Evolutionary conservation across 2,329 filamentous ascomycete species (phyloP), one percentile per base, ranked within the genome.

Genomic region (Fusarium pseudonygamai): DNA sequence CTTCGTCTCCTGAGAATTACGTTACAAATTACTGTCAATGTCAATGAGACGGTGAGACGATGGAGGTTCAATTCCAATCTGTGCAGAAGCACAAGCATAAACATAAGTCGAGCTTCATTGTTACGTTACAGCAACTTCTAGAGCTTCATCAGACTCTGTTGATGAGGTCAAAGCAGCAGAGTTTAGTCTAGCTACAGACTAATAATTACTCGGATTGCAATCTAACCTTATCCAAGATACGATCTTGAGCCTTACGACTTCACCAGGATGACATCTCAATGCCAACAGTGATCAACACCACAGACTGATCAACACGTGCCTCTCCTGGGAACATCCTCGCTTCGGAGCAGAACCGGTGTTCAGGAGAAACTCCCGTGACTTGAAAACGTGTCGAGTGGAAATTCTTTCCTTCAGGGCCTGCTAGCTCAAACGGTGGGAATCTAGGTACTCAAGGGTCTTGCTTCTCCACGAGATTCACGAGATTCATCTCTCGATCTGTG

Each of bases 371-470:
- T 46, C 36, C 60, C 65, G 36, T 56, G 24, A 49, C 60, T 42
- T 34, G 62, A 68, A 78, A 74, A 77, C 75, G 72, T 78, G 75
- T 77, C 60, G 45, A 36, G 63, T 55, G 57, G 64, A 60, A 46
- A 49, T 46, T 65, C 64, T 61, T 40, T 55, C 34, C 34, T 53
- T 39, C 53, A 65, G 42, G 40, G 32, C 62, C 50, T 42, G 55
- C 53, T 39, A 60, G 59, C 26, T 55, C 32, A 60, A 39, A 61
- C 26, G 28, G 58, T 50, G 32, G 24, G 45, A 42, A 55, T 61
- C 50, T 9, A 15, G 45, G 45, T 11, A 18, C 34, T 22, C 50
- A 55, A 55, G 70, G 62, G 60, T 49, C 60, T 40, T 40, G 11
- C 64, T 56, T 64, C 70, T 69, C 63, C 70, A 50, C 61, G 49